Conservation (phyloP, 2,329 filamentous ascomycete genomes). For the Ophiostoma fasciatum region DNA sequence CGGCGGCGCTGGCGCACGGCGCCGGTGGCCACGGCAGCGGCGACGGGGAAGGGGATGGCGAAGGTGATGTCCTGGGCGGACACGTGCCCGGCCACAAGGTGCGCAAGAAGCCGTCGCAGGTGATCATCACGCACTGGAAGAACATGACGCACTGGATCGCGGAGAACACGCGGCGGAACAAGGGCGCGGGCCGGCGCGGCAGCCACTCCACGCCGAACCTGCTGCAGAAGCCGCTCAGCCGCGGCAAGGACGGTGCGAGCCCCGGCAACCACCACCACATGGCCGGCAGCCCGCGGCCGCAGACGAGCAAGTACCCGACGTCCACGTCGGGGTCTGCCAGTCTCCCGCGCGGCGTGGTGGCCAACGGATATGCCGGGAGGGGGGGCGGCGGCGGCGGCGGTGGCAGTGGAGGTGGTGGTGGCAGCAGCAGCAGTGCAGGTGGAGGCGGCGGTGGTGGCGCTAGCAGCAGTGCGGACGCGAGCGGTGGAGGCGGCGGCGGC, state of each 20-base stretch:
- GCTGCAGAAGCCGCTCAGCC: conserved; percentile 30
- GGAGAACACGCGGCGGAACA: conserved; percentile 39
- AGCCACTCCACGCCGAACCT: conserved; percentile 47
- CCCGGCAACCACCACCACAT: conserved; percentile 27
- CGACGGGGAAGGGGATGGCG: conserved; percentile 9
- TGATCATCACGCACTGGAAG: conserved; percentile 46
- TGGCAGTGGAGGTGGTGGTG: background rate
- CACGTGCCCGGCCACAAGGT: conserved; percentile 27
- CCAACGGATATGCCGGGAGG: conserved; percentile 32
- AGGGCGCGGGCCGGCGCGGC: conserved; percentile 31
- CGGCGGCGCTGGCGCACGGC: conserved; percentile 6
- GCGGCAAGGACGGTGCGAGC: conserved; percentile 15
- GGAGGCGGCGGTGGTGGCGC: conserved; percentile 1
- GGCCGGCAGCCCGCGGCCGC: conserved; percentile 41
- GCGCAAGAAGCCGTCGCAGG: conserved; percentile 41
- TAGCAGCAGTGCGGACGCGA: background rate
- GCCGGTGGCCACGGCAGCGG: background rate
- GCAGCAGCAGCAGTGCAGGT: conserved; percentile 14
- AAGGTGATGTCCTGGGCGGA: too few species aligned
- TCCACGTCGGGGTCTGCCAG: conserved; percentile 23
- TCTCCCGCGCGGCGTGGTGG: conserved; percentile 35
- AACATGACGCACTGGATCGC: conserved; percentile 50
- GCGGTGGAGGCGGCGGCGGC: background rate
- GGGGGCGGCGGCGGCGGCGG: conserved; percentile 6
- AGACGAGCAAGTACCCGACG: conserved; percentile 41